phyloP scores from a whole-genome alignment of 768 basidiomycete genomes.

The Holtermannia corniformis region DNA sequence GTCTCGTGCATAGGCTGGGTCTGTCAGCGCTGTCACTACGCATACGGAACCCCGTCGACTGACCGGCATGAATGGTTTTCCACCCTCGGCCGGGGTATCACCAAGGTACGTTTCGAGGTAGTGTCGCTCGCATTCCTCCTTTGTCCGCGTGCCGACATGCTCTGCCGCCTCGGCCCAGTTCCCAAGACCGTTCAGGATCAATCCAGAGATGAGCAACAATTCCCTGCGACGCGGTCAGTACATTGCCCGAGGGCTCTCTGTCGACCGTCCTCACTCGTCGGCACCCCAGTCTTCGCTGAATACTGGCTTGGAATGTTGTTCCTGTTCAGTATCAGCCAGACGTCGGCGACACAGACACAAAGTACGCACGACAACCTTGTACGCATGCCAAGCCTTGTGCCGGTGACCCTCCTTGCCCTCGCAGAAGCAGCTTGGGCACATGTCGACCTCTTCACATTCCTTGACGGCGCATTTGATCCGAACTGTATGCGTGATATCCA shows the following conservation, averaged over 20 bases:
- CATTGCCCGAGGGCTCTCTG: too few relatives aligned
- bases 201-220: slow-evolving; percentile 76
- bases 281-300: slow-evolving; percentile 94
- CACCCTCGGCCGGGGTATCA: slow-evolving; percentile 34
- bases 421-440: slow-evolving; percentile 89
- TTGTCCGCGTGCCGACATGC: slow-evolving; percentile 85
- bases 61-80: slow-evolving; percentile 37
- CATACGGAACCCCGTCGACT: slow-evolving; percentile 9
- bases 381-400: slow-evolving; percentile 77
- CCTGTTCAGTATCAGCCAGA: slow-evolving; percentile 47
- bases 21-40: slow-evolving; percentile 2
- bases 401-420: slow-evolving; percentile 76
- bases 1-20: slow-evolving; percentile 40
- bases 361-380: slow-evolving; percentile 71
- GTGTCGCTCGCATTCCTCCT: slow-evolving; percentile 85
- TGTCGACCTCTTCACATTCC: slow-evolving; percentile 67
- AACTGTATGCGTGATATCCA: slow-evolving; percentile 91
- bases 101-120: slow-evolving; percentile 73
- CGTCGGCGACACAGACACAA: background rate
- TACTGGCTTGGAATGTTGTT: slow-evolving; percentile 92
- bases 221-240: too few relatives aligned
- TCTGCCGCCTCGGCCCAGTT: slow-evolving; percentile 94
- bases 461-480: slow-evolving; percentile 83
- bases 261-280: too few relatives aligned
- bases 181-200: slow-evolving; percentile 75